Evolutionary conservation across 805 yeast genomes (phyloP).

Genomic region (Myxozyma mucilagina): DNA sequence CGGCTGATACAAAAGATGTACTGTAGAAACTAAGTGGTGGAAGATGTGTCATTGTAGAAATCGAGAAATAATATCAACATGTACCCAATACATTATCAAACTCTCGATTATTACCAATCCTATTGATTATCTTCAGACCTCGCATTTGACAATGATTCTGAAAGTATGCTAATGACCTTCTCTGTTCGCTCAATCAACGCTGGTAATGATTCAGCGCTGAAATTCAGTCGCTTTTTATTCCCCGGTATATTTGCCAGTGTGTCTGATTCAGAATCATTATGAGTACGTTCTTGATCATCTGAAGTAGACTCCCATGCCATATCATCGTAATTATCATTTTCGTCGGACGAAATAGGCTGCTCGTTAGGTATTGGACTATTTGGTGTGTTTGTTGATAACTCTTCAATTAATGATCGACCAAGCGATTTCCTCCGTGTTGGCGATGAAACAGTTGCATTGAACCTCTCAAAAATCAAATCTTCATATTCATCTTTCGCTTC

Average conservation of each 20-base stretch:
- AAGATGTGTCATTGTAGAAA: too few relatives aligned
- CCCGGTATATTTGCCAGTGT: background rate
- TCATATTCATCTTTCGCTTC: background rate
- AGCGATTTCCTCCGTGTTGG: background rate
- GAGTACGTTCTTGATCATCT: background rate
- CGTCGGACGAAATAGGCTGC: background rate
- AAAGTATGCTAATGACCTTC: background rate
- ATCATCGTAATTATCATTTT: slow-evolving; percentile 1
- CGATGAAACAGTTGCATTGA: background rate
- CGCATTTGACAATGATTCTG: background rate
- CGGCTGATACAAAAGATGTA: too few relatives aligned
- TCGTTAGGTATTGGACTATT: background rate
- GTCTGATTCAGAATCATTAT: background rate
- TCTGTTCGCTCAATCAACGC: slow-evolving; percentile 18
- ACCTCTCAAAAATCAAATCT: background rate
- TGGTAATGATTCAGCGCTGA: slow-evolving; percentile 26
- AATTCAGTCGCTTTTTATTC: slow-evolving; percentile 8
- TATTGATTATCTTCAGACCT: too few relatives aligned
- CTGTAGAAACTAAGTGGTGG: too few relatives aligned
- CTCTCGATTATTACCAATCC: too few relatives aligned
- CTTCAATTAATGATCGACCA: slow-evolving; percentile 6
- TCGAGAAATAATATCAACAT: too few relatives aligned
- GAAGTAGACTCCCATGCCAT: slow-evolving; percentile 9
- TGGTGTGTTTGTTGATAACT: background rate
- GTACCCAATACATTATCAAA: too few relatives aligned